Evolutionary conservation across 2,329 filamentous ascomycete genomes (phyloP).

Genomic region (Aspergillus chevalieri): DNA sequence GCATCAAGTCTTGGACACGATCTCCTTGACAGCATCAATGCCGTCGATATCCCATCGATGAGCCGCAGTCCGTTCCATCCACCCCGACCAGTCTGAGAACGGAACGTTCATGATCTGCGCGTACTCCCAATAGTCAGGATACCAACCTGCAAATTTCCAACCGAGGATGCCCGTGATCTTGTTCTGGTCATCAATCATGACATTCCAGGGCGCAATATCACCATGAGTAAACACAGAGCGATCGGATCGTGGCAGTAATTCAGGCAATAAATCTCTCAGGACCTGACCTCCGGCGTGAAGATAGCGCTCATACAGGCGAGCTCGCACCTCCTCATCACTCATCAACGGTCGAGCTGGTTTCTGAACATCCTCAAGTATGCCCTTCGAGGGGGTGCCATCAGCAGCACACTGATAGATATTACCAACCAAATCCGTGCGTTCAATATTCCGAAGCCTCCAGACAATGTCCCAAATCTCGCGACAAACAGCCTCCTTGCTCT

Average conservation of each 20-base stretch:
- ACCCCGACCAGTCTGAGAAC: constrained; percentile 19
- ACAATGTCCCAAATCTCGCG: constrained; percentile 15
- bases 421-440: constrained; percentile 10
- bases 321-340: constrained; percentile 15
- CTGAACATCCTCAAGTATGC: constrained; percentile 16
- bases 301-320: constrained; percentile 21
- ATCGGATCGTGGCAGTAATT: constrained; percentile 20
- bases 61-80: constrained; percentile 24
- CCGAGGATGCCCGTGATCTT: constrained; percentile 32
- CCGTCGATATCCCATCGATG: constrained; percentile 22
- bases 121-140: constrained; percentile 40
- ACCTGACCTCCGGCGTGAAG: constrained; percentile 14
- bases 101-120: constrained; percentile 25
- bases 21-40: constrained; percentile 17
- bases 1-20: constrained; percentile 25
- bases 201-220: constrained; percentile 29
- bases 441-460: constrained; percentile 13
- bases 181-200: constrained; percentile 21
- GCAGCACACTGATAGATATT: constrained; percentile 17
- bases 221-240: constrained; percentile 27
- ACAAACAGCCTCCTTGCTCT: constrained; percentile 17
- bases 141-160: constrained; percentile 39
- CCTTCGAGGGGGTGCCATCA: constrained; percentile 17
- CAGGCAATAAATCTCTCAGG: constrained; percentile 13
- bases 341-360: constrained; percentile 12